Evolutionary conservation across 768 basidiomycete genomes (phyloP).

Genomic region (Suillus americanus): DNA sequence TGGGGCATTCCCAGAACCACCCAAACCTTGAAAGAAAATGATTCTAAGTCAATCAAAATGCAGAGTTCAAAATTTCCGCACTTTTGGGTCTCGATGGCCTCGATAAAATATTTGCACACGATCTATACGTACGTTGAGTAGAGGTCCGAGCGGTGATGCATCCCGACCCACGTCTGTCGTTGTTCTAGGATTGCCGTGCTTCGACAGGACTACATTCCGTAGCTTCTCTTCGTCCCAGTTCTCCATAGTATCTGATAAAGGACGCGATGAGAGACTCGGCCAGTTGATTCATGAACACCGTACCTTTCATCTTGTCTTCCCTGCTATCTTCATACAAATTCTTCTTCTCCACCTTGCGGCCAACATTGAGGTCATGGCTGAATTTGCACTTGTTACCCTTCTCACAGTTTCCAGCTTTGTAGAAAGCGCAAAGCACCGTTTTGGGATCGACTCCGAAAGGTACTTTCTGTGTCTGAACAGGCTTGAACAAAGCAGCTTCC

Average conservation of each 20-base stretch:
- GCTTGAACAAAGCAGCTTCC: slow-evolving; percentile 80
- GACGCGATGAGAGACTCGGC: slow-evolving; percentile 1
- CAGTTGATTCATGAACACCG: slow-evolving; percentile 15
- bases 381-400: slow-evolving; percentile 98
- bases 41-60: background rate
- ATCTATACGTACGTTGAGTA: slow-evolving; percentile 52
- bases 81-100: slow-evolving; percentile 92
- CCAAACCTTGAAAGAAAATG: slow-evolving; percentile 53
- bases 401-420: slow-evolving; percentile 89
- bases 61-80: slow-evolving; percentile 30
- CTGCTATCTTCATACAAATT: slow-evolving; percentile 89
- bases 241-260: slow-evolving; percentile 86
- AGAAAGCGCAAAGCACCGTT: slow-evolving; percentile 89
- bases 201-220: slow-evolving; percentile 80
- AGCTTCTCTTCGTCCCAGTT: slow-evolving; percentile 97
- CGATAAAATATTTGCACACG: slow-evolving; percentile 96
- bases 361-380: slow-evolving; percentile 89
- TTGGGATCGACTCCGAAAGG: slow-evolving; percentile 97
- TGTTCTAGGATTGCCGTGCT: slow-evolving; percentile 87
- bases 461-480: slow-evolving; percentile 80
- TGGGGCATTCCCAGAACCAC: slow-evolving; percentile 97
- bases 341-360: slow-evolving; percentile 91
- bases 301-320: slow-evolving; percentile 77
- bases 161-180: slow-evolving; percentile 74
- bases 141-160: slow-evolving; percentile 16